Conservation (phyloP, 2,329 filamentous ascomycete genomes). For the Sporothrix pallida region DNA sequence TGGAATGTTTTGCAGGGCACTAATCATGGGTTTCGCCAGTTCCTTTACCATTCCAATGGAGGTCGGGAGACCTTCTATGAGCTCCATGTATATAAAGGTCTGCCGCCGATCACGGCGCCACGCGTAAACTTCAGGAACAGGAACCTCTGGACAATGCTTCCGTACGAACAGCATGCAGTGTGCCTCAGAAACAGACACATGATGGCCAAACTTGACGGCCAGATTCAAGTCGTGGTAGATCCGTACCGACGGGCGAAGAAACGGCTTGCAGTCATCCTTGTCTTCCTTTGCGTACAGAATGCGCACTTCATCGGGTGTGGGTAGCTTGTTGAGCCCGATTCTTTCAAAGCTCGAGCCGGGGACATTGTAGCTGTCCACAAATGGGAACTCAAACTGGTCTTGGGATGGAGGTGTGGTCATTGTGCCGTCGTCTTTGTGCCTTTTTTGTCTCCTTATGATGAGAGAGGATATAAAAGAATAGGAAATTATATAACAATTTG, state of each 20-base stretch:
- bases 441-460: neutral
- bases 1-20: neutral
- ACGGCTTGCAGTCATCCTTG: neutral
- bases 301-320: conserved; percentile 29
- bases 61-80: conserved; percentile 37
- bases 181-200: conserved; percentile 41
- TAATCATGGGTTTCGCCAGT: neutral
- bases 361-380: conserved; percentile 31
- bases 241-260: conserved; percentile 13
- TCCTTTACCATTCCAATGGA: neutral
- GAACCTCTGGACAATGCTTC: conserved; percentile 32
- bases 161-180: conserved; percentile 36
- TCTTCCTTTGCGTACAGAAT: neutral
- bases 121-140: conserved; percentile 39
- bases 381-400: conserved; percentile 13
- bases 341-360: conserved; percentile 19
- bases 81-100: conserved; percentile 42
- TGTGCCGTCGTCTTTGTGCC: neutral
- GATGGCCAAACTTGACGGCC: conserved; percentile 44
- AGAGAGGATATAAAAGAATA: too few relatives aligned
- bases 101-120: conserved; percentile 39
- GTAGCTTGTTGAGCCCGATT: neutral
- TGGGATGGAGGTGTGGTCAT: neutral
- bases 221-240: conserved; percentile 37
- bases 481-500: too few relatives aligned